These are phyloP conservation scores for Naganishia vaughanmartiniae DNA, from an alignment of 768 basidiomycete genomes.

Conservation along the genomic window DNA sequence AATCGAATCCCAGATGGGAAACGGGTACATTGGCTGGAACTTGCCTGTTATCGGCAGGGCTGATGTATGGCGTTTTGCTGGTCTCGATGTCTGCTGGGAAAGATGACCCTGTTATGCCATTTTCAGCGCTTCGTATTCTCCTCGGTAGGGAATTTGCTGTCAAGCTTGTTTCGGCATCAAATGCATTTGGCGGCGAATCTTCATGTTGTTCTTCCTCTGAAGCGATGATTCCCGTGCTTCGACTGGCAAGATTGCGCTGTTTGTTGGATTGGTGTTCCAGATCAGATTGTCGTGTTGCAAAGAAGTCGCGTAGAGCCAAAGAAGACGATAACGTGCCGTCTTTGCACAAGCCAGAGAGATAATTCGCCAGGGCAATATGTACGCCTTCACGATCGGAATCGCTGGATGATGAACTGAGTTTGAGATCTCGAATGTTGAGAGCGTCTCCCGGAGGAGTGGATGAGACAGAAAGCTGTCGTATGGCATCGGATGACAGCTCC, in stretches of 20 bases:
- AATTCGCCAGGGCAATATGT: conserved; percentile 5
- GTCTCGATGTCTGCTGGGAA: neutral
- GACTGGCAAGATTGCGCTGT: neutral
- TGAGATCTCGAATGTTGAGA: neutral
- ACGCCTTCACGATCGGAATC: conserved; percentile 3
- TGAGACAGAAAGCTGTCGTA: neutral
- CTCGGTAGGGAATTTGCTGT: neutral
- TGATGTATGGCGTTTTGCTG: neutral
- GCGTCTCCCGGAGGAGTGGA: neutral
- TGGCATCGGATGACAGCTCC: neutral
- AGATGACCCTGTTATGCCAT: neutral
- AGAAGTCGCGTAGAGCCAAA: neutral
- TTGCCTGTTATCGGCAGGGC: neutral
- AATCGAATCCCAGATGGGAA: no score
- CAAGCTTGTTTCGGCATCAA: neutral
- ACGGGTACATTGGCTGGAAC: no score
- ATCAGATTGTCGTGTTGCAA: neutral
- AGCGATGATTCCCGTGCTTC: neutral
- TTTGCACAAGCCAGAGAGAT: neutral
- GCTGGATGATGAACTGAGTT: neutral
- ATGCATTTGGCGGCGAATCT: neutral
- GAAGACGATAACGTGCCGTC: neutral
- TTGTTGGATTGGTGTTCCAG: neutral
- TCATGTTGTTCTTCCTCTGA: neutral
- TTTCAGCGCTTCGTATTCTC: neutral